Evolutionary conservation across 2,329 filamentous ascomycete genomes (phyloP), one percentile per base, ranked within the genome.

Genomic region (Emergomyces africanus): DNA sequence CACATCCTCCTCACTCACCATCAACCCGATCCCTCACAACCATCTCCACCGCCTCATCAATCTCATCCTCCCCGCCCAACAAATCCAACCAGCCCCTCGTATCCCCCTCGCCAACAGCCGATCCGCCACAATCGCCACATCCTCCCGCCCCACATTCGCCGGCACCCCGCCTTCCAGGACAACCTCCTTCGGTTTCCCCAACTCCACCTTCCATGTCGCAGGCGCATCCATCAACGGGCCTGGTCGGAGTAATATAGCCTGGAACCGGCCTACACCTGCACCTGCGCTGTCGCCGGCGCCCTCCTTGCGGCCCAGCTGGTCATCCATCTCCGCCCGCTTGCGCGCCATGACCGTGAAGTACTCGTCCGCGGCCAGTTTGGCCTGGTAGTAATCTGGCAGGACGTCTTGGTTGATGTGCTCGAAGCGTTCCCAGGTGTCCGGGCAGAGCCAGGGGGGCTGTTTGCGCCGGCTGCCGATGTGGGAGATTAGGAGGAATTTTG

Each of bases 351-450:
- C 75, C 10, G 78, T 78, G 64, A 82, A 70, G 56, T 79, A 79
- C 68, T 82, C 79, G 62, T 83, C 80, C 1, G 80, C 79, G 25
- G 79, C 79, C 33, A 80, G 72, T 64, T 83, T 83, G 20, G 80
- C 80, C 48, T 77, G 72, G 63, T 74, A 77, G 64, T 83, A 83
- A 12, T 76, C 71, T 0, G 79, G 77, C 20, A 83, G 69, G 0
- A 77, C 67, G 33, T 78, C 73, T n/a, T 70, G 72, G 63, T 81
- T 80, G 41, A 75, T 70, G 61, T 78, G 72, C 57, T 77, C 71
- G 0, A 78, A 70, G 1, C 65, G 65, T 5, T 70, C 71, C 75
- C 76, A 79, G 58, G 79, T 75, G 2, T 72, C 71, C 23, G 79
- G 77, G 20, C 66, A 71, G 74, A 79, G 79, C 80, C 80, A 83